Evolutionary conservation across 208 protist genomes (phyloP).

Genomic region (Leishmania amazonensis): DNA sequence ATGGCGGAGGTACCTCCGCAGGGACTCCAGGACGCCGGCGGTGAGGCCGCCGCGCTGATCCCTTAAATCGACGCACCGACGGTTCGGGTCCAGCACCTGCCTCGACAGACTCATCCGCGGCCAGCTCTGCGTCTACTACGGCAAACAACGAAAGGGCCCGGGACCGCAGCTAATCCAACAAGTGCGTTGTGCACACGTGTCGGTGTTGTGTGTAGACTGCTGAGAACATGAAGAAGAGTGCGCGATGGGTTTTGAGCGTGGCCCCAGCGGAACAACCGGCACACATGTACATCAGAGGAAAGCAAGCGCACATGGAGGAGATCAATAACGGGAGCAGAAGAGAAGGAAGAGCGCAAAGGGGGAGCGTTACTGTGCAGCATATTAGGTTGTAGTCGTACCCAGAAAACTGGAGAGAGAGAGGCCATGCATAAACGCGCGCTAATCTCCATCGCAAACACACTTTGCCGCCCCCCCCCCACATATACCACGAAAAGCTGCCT

Average conservation of each 20-base stretch:
- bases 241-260: not conserved
- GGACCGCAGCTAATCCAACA: not conserved
- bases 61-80: conserved; percentile 64
- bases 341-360: not conserved
- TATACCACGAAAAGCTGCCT: not conserved
- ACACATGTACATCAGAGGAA: not conserved
- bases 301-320: not conserved
- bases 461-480: not conserved
- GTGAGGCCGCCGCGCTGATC: conserved; percentile 59
- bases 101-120: conserved; percentile 6
- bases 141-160: not conserved
- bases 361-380: not conserved
- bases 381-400: not conserved
- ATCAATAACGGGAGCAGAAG: not conserved
- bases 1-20: conserved; percentile 47
- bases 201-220: not conserved
- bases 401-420: not conserved
- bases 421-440: not conserved
- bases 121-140: not conserved
- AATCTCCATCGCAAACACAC: not conserved
- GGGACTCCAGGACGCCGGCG: conserved; percentile 41
- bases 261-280: not conserved
- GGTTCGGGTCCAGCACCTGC: conserved; percentile 10
- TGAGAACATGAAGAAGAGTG: not conserved
- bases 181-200: not conserved